Percentiles rank a stretch among this genome's conserved stretches.
Conservation (phyloP, 768 basidiomycete genomes). For the Phlebiopsis gigantea region DNA sequence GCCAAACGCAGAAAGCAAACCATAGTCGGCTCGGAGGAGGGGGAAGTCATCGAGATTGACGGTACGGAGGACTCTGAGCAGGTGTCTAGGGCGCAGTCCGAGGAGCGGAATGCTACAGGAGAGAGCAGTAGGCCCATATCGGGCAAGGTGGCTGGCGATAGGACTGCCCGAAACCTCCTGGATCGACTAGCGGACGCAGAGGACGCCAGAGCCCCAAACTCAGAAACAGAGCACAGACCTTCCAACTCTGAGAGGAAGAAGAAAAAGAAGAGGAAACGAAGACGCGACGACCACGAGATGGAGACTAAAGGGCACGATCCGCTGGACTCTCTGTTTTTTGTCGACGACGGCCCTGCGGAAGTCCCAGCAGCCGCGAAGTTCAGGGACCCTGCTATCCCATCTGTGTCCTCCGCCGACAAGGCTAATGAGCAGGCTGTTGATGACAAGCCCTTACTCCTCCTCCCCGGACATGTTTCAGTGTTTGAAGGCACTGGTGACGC, state of each 20-base stretch:
- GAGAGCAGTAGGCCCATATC: background rate
- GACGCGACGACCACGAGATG: background rate
- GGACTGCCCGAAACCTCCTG: conserved; percentile 12
- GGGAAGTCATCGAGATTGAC: conserved; percentile 16
- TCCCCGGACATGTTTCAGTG: conserved; percentile 69
- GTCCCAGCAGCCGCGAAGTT: conserved; percentile 25
- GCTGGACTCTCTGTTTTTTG: conserved; percentile 34
- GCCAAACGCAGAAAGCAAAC: background rate
- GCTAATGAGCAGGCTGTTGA: conserved; percentile 11
- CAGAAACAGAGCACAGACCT: background rate
- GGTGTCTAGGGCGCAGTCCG: conserved; percentile 15
- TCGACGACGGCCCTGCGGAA: conserved; percentile 42
- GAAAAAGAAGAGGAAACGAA: conserved; percentile 10
- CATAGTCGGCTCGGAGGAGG: conserved; percentile 16
- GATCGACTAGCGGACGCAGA: conserved; percentile 4
- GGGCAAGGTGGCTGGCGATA: background rate
- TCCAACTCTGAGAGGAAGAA: background rate
- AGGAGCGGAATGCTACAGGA: conserved; percentile 5
- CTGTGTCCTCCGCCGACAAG: conserved; percentile 6
- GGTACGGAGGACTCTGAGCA: conserved; percentile 10
- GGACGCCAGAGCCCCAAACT: background rate
- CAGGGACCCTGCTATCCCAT: conserved; percentile 9
- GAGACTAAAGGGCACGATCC: background rate
- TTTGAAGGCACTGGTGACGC: conserved; percentile 15
- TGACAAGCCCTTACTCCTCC: conserved; percentile 32